Conservation (phyloP, 768 basidiomycete genomes). For the Panaeolus papilionaceus region DNA sequence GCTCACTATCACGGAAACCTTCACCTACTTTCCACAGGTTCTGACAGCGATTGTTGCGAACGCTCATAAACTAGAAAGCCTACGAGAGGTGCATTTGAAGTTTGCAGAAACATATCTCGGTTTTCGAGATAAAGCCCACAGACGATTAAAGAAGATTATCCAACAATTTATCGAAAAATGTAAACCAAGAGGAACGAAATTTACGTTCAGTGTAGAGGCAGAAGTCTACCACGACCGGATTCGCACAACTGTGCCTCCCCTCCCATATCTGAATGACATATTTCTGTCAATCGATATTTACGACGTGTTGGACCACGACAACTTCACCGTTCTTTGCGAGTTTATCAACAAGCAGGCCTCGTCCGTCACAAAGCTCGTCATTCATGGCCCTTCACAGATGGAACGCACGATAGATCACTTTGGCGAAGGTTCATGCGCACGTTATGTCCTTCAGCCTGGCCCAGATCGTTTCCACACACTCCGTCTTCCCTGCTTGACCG, state of each 20-base stretch:
- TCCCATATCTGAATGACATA: not conserved
- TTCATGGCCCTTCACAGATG: not conserved
- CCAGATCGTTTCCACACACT: not conserved
- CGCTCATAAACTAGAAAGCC: not conserved
- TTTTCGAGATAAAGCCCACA: not conserved
- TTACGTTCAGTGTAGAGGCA: not conserved
- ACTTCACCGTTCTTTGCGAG: not conserved
- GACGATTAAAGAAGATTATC: not conserved
- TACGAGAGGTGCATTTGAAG: not conserved
- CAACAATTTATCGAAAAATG: not conserved
- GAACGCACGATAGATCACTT: not conserved
- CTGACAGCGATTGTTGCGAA: not conserved
- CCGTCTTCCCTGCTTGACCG: not conserved
- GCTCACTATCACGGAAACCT: not conserved
- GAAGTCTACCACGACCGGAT: conserved; percentile 2
- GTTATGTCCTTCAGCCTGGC: not conserved
- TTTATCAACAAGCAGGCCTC: not conserved
- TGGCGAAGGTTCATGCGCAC: not conserved
- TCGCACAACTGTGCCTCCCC: not conserved
- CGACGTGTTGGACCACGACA: not conserved
- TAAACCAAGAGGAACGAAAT: not conserved
- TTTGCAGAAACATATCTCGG: not conserved
- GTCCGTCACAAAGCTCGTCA: not conserved
- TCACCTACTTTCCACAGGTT: not conserved
- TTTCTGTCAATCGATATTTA: not conserved